Base-by-base conservation (phyloP, 352 stramenopile genomes). In the Detonula confervacea region DNA sequence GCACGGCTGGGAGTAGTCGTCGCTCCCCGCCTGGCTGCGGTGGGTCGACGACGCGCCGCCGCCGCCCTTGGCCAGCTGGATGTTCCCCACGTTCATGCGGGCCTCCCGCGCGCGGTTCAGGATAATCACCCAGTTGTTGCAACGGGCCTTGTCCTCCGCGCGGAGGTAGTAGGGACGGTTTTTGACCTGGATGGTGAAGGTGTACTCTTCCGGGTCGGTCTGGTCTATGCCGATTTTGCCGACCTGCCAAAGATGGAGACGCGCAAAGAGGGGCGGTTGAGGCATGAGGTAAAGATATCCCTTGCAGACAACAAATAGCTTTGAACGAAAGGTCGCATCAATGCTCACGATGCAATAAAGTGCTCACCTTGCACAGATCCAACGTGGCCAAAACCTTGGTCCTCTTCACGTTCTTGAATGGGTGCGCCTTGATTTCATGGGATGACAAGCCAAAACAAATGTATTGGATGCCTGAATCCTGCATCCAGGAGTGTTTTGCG, bases 361-460 rank as follows among this genome's bases (percentile, higher is more conserved):
- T 4, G 68, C 72, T 66, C 33, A 87, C 79, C 75, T 84, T 87
- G 24, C 59, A 83, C 29, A 87, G 66, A 81, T 87, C 84, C 66
- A 90, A 62, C 42, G 61, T 81, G 71, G 89, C 89, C 33, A 95
- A 76, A 33, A 98, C 90, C 89, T 99, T 99, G 2, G 85, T 90
- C 75, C 93, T 91, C 73, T 96, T 96, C 47, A 86, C 82, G 61
- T 73, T 92, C 85, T 99, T 99, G n/a, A n/a, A n/a, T n/a, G n/a
- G n/a, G n/a, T n/a, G n/a, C n/a, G n/a, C n/a, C n/a, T n/a, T n/a
- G n/a, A n/a, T n/a, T n/a, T n/a, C n/a, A n/a, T n/a, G n/a, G n/a
- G n/a, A n/a, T n/a, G n/a, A n/a, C n/a, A n/a, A n/a, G n/a, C n/a
- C n/a, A n/a, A n/a, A n/a, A n/a, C n/a, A n/a, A n/a, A n/a, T n/a